Conservation (phyloP, 192 early-diverging fungal genomes). For the Coemansia sp. region DNA sequence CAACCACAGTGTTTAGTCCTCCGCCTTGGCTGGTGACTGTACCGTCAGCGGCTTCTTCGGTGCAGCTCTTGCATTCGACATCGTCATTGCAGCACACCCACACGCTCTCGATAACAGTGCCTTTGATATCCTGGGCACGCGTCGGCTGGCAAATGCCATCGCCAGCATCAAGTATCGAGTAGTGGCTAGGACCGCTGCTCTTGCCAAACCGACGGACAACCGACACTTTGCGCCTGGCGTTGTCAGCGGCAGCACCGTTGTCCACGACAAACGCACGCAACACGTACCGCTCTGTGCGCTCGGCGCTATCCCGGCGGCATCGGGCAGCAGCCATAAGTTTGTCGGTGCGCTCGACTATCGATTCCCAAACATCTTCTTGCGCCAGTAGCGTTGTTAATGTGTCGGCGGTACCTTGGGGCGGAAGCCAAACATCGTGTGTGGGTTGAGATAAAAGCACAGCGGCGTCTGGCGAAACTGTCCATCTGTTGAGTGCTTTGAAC, state of each 20-base stretch:
- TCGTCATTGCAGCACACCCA: constrained; percentile 49
- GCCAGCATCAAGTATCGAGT: constrained; percentile 16
- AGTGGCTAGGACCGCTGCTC: constrained; percentile 18
- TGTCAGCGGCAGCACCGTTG: not conserved
- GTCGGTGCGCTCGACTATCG: constrained; percentile 6
- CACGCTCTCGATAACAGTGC: constrained; percentile 40
- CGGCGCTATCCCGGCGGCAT: not conserved
- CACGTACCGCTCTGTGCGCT: constrained; percentile 20
- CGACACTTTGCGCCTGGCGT: not conserved
- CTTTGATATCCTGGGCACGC: constrained; percentile 26
- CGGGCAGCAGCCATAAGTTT: not conserved
- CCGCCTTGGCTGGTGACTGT: not conserved
- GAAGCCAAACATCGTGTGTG: not conserved
- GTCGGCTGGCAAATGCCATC: constrained; percentile 27
- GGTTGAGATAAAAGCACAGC: not conserved
- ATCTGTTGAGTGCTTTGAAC: not conserved
- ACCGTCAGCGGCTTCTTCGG: not conserved
- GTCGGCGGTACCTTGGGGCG: not conserved
- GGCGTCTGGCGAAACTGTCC: constrained; percentile 7
- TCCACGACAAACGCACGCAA: constrained; percentile 36
- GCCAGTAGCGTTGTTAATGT: not conserved
- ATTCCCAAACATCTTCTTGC: constrained; percentile 6
- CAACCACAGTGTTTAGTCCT: constrained; percentile 36
- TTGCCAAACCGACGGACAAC: constrained; percentile 43
- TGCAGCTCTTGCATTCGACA: constrained; percentile 18